A percentile compares a stretch with the other conserved stretches of the same genome.
Conservation (phyloP, 2,329 filamentous ascomycete species). For the Aspergillus ochraceus region DNA sequence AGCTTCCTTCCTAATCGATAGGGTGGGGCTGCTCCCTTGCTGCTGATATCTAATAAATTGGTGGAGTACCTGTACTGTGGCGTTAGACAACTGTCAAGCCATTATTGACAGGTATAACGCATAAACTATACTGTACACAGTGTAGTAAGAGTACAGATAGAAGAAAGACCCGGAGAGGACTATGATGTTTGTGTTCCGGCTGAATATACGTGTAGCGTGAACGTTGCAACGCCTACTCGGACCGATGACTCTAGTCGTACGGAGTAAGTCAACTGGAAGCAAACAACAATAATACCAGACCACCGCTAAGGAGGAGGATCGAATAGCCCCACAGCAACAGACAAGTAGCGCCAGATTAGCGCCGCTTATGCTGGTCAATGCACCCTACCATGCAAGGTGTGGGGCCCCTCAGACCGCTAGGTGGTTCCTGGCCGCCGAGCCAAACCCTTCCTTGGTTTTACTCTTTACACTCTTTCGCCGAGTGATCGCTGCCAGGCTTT, state of each 20-base stretch:
- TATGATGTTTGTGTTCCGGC: not conserved
- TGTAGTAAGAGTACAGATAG: not conserved
- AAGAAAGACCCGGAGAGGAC: not conserved
- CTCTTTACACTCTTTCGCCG: not conserved
- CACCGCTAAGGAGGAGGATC: too few relatives aligned
- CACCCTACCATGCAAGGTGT: not conserved
- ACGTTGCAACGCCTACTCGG: not conserved
- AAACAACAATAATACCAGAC: not conserved
- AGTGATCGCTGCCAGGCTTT: slow-evolving; percentile 13
- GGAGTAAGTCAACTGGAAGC: not conserved
- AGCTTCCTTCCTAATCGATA: not conserved
- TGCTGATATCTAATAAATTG: not conserved
- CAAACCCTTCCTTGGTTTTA: too few relatives aligned
- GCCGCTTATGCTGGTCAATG: slow-evolving; percentile 5
- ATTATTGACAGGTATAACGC: slow-evolving; percentile 4
- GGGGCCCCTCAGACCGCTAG: slow-evolving; percentile 10
- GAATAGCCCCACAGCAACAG: too few relatives aligned
- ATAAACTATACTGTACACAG: not conserved
- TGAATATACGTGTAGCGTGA: not conserved
- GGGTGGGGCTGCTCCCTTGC: not conserved
- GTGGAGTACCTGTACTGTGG: not conserved
- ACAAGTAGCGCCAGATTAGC: slow-evolving; percentile 8
- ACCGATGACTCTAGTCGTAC: not conserved
- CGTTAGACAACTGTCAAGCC: slow-evolving; percentile 2
- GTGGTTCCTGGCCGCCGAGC: not conserved